These are phyloP conservation scores for Trichoderma parareesei DNA, from an alignment of 495 filamentous ascomycete species.

Conservation along the genomic window DNA sequence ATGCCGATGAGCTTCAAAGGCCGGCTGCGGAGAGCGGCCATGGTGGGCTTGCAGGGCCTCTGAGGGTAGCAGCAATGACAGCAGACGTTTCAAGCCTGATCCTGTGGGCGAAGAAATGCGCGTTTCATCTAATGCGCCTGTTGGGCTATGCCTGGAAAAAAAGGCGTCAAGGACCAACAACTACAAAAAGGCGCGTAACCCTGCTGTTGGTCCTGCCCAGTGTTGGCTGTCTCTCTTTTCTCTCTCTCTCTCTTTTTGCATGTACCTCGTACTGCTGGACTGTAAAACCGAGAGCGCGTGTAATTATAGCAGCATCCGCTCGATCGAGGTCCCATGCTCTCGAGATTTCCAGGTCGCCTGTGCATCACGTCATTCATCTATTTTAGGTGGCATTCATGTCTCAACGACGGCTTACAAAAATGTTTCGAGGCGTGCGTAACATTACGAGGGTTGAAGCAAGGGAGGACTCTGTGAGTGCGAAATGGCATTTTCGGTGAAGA, in stretches of 20 bases:
- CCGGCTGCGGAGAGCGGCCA: neutral
- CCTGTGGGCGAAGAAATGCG: neutral
- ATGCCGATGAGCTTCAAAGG: neutral
- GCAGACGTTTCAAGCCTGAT: neutral
- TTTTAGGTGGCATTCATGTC: neutral
- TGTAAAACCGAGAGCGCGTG: neutral
- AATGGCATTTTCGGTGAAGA: too few species aligned
- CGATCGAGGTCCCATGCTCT: neutral
- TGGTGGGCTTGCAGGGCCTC: neutral
- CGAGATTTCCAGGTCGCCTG: neutral
- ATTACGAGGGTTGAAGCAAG: too few species aligned
- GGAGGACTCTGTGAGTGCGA: too few species aligned
- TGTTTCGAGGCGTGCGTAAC: too few species aligned
- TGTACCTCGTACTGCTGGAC: neutral
- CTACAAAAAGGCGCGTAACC: constrained; percentile 1
- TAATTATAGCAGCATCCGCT: constrained; percentile 2
- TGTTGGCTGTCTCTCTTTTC: neutral
- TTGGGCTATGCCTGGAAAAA: neutral
- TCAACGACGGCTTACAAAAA: neutral
- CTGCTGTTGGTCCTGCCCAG: neutral
- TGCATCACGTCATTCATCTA: neutral
- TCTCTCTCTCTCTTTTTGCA: neutral
- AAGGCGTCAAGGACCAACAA: neutral
- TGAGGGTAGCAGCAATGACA: neutral
- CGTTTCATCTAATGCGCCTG: neutral